Percentiles rank a stretch among this genome's conserved stretches.
phyloP scores from a whole-genome alignment of 805 yeast genomes.

The Saccharomycopsis sp. region DNA sequence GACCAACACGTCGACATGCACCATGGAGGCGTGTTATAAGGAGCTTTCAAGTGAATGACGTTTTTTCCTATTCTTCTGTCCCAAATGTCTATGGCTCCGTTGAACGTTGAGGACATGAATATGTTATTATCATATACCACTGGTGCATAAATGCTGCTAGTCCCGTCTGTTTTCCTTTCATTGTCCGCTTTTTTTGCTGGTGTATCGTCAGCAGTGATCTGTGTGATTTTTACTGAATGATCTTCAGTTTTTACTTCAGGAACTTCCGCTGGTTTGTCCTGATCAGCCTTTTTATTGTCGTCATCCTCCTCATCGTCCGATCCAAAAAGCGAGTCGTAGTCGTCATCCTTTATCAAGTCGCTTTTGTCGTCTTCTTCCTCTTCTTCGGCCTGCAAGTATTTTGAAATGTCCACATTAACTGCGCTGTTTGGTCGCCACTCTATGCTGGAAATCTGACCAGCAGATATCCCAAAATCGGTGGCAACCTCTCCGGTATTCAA shows the following conservation, averaged over 20 bases:
- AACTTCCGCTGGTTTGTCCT: slow-evolving; percentile 12
- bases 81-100: slow-evolving; percentile 80
- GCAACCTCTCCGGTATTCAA: slow-evolving; percentile 58
- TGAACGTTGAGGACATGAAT: slow-evolving; percentile 74
- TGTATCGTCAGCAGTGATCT: neutral
- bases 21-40: slow-evolving; percentile 85
- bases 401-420: slow-evolving; percentile 30
- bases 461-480: slow-evolving; percentile 44
- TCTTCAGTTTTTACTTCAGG: slow-evolving; percentile 7
- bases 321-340: slow-evolving; percentile 53
- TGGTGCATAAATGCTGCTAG: neutral
- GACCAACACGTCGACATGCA: slow-evolving; percentile 89
- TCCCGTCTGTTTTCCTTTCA: slow-evolving; percentile 1
- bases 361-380: slow-evolving; percentile 28
- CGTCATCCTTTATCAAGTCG: slow-evolving; percentile 32
- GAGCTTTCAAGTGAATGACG: slow-evolving; percentile 45
- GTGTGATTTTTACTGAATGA: slow-evolving; percentile 21
- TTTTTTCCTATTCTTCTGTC: slow-evolving; percentile 49
- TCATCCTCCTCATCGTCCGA: slow-evolving; percentile 42
- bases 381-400: slow-evolving; percentile 20
- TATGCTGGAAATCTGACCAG: slow-evolving; percentile 75
- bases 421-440: slow-evolving; percentile 62
- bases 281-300: slow-evolving; percentile 14
- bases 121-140: slow-evolving; percentile 37
- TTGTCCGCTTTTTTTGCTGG: neutral